These are phyloP conservation scores for Colletotrichum sp. DNA, from an alignment of 2,329 filamentous ascomycete genomes.

Conservation along the genomic window DNA sequence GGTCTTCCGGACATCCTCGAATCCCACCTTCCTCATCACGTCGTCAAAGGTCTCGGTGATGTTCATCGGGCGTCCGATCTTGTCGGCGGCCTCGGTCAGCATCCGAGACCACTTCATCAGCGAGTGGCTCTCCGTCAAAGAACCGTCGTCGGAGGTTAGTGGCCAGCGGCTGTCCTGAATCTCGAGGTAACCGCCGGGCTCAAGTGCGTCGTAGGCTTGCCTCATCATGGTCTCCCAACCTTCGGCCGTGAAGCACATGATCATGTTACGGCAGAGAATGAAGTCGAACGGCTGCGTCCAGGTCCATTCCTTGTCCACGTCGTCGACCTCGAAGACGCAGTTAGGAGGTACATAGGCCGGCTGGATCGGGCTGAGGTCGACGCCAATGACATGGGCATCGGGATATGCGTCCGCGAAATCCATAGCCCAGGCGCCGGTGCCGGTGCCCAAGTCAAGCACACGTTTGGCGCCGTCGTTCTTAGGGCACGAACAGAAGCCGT, in stretches of 20 bases:
- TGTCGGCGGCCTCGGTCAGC: conserved; percentile 30
- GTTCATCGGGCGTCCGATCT: conserved; percentile 29
- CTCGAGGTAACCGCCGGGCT: conserved; percentile 36
- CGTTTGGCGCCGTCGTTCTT: conserved; percentile 21
- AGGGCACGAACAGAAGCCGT: conserved; percentile 31
- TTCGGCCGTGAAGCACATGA: conserved; percentile 22
- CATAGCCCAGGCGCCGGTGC: conserved; percentile 1
- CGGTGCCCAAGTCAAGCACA: conserved; percentile 12
- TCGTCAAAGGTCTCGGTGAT: conserved; percentile 1
- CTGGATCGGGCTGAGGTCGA: conserved; percentile 39
- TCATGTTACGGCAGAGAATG: conserved; percentile 35
- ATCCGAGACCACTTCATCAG: conserved; percentile 28
- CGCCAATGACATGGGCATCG: conserved; percentile 23
- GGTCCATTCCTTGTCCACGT: conserved; percentile 30
- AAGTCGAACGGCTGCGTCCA: conserved; percentile 31
- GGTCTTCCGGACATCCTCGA: background rate
- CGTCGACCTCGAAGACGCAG: conserved; percentile 32
- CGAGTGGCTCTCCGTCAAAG: conserved; percentile 27
- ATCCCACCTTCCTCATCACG: accelerated
- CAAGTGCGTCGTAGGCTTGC: conserved; percentile 26
- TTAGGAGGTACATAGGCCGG: conserved; percentile 33
- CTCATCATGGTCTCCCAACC: conserved; percentile 25
- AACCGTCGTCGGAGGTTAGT: conserved; percentile 34
- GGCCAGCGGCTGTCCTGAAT: conserved; percentile 31
- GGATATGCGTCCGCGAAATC: background rate